Percentiles rank a stretch among this genome's conserved stretches.
These are phyloP conservation scores for Wallacemonas rigidus DNA, from an alignment of 208 protist genomes.

Conservation along the genomic window DNA sequence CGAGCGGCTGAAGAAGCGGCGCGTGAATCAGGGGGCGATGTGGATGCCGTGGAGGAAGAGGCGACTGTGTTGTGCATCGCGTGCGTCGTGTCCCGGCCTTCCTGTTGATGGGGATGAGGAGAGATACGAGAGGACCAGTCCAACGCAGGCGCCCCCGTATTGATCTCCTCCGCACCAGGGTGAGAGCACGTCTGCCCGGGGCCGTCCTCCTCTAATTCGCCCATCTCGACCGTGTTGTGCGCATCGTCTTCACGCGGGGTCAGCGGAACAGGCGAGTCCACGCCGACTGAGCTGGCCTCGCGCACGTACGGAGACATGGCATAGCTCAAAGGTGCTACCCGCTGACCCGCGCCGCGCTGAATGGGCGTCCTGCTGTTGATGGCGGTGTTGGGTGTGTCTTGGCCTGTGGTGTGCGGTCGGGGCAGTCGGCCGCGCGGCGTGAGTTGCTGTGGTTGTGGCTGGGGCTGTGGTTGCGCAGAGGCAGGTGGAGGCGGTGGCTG, in stretches of 20 bases:
- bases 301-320: conserved; percentile 12
- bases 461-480: not conserved
- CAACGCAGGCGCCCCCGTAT: too few relatives aligned
- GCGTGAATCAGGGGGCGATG: too few relatives aligned
- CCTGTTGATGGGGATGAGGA: too few relatives aligned
- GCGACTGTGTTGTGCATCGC: too few relatives aligned
- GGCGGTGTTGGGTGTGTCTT: not conserved
- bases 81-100: too few relatives aligned
- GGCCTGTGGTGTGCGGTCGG: not conserved
- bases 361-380: not conserved
- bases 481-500: not conserved
- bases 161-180: too few relatives aligned
- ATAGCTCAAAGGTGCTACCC: not conserved
- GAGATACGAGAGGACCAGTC: too few relatives aligned
- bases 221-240: not conserved
- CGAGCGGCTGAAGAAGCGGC: too few relatives aligned
- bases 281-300: not conserved
- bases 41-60: too few relatives aligned
- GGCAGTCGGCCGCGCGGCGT: conserved; percentile 1
- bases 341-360: not conserved
- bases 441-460: not conserved
- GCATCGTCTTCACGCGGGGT: not conserved
- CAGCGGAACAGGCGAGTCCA: conserved; percentile 6
- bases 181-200: too few relatives aligned
- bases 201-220: not conserved